Evolutionary conservation across 73 alveolate species (phyloP).

Genomic region (Effrenium voratum): DNA sequence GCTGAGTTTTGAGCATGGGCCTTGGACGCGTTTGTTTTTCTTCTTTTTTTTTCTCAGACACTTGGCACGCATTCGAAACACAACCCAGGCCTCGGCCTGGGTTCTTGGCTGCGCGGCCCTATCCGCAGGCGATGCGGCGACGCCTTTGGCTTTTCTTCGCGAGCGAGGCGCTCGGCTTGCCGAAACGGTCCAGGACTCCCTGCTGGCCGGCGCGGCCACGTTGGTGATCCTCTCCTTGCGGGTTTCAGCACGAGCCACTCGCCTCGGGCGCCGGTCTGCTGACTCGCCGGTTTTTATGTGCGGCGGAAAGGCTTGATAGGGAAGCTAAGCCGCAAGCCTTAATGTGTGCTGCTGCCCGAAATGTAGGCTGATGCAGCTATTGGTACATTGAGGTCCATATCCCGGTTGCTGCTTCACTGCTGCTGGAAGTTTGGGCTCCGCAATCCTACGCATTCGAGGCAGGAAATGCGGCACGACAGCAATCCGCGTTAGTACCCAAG

Average conservation of each 20-base stretch:
- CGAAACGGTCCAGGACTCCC: background rate
- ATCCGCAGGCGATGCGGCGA: background rate
- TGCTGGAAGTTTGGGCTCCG: conserved; percentile 64
- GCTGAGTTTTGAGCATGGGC: background rate
- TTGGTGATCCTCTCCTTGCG: conserved; percentile 6
- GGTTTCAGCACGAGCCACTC: background rate
- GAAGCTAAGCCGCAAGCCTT: too few relatives aligned
- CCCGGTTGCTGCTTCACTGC: background rate
- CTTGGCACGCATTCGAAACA: too few relatives aligned
- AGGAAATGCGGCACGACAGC: background rate
- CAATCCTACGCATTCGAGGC: conserved; percentile 30
- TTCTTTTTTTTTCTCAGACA: too few relatives aligned
- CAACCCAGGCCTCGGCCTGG: background rate
- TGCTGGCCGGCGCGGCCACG: conserved; percentile 26
- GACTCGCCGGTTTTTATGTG: too few relatives aligned
- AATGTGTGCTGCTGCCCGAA: background rate
- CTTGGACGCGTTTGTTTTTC: background rate
- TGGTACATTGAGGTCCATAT: background rate
- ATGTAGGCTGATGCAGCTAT: background rate
- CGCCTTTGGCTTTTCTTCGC: background rate
- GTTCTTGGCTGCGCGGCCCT: background rate
- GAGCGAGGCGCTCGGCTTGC: background rate
- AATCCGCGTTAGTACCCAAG: too few relatives aligned
- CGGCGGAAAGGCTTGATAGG: too few relatives aligned
- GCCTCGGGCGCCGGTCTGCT: background rate